A percentile compares a stretch with the other conserved stretches of the same genome.
phyloP scores from a whole-genome alignment of 768 basidiomycete genomes.

The Collybia sordida region DNA sequence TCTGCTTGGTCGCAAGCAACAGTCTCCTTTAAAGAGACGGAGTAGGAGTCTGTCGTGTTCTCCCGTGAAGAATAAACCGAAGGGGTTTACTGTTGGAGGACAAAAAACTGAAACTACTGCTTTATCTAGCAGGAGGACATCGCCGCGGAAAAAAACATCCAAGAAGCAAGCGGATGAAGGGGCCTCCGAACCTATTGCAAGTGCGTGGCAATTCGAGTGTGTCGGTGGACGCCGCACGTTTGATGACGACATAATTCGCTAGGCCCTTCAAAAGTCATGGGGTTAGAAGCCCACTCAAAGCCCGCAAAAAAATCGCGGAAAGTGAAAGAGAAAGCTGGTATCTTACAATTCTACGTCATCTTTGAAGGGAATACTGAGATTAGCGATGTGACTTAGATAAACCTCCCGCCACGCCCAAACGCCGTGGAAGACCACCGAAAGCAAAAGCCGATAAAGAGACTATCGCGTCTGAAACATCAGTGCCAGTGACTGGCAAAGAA shows the following conservation, averaged over 20 bases:
- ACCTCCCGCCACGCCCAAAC: conserved; percentile 7
- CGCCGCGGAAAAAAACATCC: conserved; percentile 4
- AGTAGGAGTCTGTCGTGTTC: conserved; percentile 30
- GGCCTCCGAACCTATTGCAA: not conserved
- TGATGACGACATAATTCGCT: not conserved
- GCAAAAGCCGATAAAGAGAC: not conserved
- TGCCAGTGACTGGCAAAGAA: not conserved
- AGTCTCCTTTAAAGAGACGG: conserved; percentile 39
- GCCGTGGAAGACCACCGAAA: conserved; percentile 15
- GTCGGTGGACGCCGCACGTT: not conserved
- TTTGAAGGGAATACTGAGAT: no score
- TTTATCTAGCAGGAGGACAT: conserved; percentile 5
- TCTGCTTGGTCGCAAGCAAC: conserved; percentile 26
- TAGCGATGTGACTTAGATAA: not conserved
- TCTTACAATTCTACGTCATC: no score
- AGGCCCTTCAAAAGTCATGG: conserved; percentile 1
- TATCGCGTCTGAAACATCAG: not conserved
- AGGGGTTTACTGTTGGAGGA: not conserved
- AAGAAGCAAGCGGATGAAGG: not conserved
- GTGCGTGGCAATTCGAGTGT: not conserved
- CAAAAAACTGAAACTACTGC: not conserved
- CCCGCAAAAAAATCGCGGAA: conserved; percentile 4
- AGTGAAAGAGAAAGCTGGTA: conserved; percentile 9
- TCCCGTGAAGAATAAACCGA: conserved; percentile 19
- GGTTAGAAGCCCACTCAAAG: not conserved